Evolutionary conservation across 2,329 filamentous ascomycete species (phyloP), one percentile per base, ranked within the genome.

Genomic region (Stachybotrys chlorohalonatus): DNA sequence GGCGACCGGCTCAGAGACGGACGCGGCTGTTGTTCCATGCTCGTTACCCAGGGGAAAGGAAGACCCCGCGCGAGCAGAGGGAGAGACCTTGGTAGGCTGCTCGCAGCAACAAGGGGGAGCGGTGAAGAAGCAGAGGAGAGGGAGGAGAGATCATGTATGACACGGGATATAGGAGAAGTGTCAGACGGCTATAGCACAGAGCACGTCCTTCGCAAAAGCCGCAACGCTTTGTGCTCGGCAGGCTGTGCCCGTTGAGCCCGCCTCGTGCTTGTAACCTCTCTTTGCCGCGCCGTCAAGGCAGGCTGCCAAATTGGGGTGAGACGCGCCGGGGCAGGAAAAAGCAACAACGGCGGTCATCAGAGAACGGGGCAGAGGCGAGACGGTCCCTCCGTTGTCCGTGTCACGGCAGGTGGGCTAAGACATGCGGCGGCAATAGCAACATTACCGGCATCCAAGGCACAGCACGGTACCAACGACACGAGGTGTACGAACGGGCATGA

Each of bases 1-100:
- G 50, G 55, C 48, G 57, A 59, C 6, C 49, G 56, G 42, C 47
- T 54, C 48, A 56, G 59, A 17, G 49, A 54, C 8, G 55, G 54
- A 24, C 56, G 53, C 36, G 36, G 36, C 36, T 47, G 46, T 24
- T 51, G 47, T 6, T 52, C 50, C 50, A 52, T 52, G 15, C 36
- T 42, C 36, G 8, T 13, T 42, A 42, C 36, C 36, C 13, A 9
- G 13, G 8, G 9, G 13, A 13, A 42, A 42, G 36, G 36, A 2
- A 42, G 36, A 42, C 36, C 36, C 36, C 36, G 36, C 24, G 36
- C 36, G 36, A 13, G 36, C 36, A 42, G 13, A 13, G 13, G 2
- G 36, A 42, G 9, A 13, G 6, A 42, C 36, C 24, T 42, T 42
- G 9, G 8, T 5, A 13, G 36, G 36, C 36, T 42, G 36, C 36